Evolutionary conservation across 169 alveolate genomes (phyloP).

Genomic region (Perkinsus chesapeaki): DNA sequence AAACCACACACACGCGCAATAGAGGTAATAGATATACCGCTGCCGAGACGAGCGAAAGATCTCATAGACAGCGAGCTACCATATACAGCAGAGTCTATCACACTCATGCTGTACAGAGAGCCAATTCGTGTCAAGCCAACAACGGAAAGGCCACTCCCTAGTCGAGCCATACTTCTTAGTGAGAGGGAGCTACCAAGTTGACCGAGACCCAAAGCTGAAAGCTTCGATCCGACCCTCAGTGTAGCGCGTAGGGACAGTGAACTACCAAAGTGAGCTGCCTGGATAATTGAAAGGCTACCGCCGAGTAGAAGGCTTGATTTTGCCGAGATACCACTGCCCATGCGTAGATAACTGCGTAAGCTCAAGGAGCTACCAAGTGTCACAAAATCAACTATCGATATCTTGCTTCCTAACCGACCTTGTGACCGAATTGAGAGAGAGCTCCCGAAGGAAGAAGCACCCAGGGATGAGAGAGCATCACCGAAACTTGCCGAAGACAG

Average conservation of each 20-base stretch:
- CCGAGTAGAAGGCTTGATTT: background rate
- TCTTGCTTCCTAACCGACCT: background rate
- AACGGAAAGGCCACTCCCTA: constrained; percentile 1
- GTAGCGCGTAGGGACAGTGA: background rate
- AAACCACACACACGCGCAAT: background rate
- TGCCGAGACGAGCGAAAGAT: background rate
- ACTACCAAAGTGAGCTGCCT: background rate
- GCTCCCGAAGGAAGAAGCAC: background rate
- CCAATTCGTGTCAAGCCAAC: background rate
- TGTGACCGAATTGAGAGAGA: background rate
- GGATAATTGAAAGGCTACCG: background rate
- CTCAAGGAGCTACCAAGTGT: background rate
- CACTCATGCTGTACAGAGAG: background rate
- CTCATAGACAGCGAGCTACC: background rate
- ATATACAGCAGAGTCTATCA: background rate
- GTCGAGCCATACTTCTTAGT: background rate
- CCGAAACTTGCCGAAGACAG: background rate
- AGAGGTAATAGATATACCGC: background rate
- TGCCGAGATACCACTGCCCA: background rate
- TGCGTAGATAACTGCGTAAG: background rate
- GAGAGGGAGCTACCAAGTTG: background rate
- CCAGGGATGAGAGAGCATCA: background rate
- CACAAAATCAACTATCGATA: background rate
- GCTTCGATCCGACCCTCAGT: background rate
- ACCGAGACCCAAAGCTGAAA: background rate